These are phyloP conservation scores for Sporothrix phasma DNA, from an alignment of 2,329 filamentous ascomycete genomes.

Conservation along the genomic window DNA sequence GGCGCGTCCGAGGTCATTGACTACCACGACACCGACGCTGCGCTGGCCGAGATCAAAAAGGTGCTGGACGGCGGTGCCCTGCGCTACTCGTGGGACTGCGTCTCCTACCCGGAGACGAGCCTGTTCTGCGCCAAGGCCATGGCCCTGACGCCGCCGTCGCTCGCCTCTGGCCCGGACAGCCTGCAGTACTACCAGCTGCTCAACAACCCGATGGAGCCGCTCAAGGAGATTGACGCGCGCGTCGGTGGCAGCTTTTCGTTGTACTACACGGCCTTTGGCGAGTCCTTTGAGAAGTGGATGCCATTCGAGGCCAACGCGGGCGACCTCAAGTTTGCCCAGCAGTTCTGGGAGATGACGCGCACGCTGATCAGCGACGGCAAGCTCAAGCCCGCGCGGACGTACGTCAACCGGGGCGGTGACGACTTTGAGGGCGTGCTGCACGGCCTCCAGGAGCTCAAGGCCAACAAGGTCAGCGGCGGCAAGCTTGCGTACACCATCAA, in stretches of 20 bases:
- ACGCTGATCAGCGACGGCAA: slow-evolving; percentile 27
- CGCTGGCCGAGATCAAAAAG: slow-evolving; percentile 17
- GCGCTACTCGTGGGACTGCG: slow-evolving; percentile 30
- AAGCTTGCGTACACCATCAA: slow-evolving; percentile 31
- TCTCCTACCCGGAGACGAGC: slow-evolving; percentile 22
- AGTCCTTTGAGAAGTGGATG: slow-evolving; percentile 21
- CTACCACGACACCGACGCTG: slow-evolving; percentile 28
- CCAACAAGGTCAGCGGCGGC: slow-evolving; percentile 28
- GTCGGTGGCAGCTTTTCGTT: slow-evolving; percentile 22
- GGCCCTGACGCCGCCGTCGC: not conserved
- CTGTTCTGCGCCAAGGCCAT: slow-evolving; percentile 24
- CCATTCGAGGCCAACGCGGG: slow-evolving; percentile 16
- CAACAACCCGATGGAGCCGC: not conserved
- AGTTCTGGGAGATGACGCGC: slow-evolving; percentile 27
- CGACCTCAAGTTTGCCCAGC: slow-evolving; percentile 27
- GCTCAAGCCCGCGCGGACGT: slow-evolving; percentile 25
- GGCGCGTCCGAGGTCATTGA: slow-evolving; percentile 40
- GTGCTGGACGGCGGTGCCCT: slow-evolving; percentile 23
- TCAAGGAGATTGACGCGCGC: slow-evolving; percentile 38
- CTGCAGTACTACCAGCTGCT: slow-evolving; percentile 18
- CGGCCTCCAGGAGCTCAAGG: slow-evolving; percentile 25
- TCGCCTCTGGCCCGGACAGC: not conserved
- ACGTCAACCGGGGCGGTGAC: slow-evolving; percentile 23
- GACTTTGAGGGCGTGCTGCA: slow-evolving; percentile 26
- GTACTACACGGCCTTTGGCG: slow-evolving; percentile 28